Evolutionary conservation across 1,284 basidiomycete genomes (phyloP), one percentile per base, ranked within the genome.

Genomic region (Erythrobasidium hasegawianum): DNA sequence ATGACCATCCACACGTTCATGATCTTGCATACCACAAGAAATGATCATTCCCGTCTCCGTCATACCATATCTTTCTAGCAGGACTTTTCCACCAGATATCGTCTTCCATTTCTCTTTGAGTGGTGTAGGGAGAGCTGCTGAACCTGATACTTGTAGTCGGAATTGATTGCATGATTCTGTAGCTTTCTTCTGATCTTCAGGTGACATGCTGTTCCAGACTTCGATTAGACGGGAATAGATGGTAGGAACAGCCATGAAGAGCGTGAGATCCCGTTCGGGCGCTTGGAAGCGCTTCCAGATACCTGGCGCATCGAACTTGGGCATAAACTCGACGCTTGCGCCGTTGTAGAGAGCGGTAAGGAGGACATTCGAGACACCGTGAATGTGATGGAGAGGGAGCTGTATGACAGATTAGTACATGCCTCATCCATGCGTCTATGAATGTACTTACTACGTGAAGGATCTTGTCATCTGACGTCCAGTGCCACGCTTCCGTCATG

Each of bases 61-160:
- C 77, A 78, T 78, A 11, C 77, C 77, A 59, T 78, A 77, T 41
- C 76, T 70, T 65, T 77, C 76, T 2, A 78, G 67, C 26, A 77
- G 57, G 1, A 75, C 70, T 67, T 74, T 72, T 0, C 77, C 76
- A 14, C 77, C 77, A 22, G 76, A 75, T 20, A 77, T 60, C 16
- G 62, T 47, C 61, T 74, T 72, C 75, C 75, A 77, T 18, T 70
- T 65, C 13, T 70, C 69, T 65, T 78, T 78, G 59, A 76, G 67
- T 56, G 71, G 72, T 24, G 72, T 73, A 5, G 77, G 77, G 38
- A 78, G 59, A 13, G 77, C 75, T 27, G 76, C 77, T 1, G 73
- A 75, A 3, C 77, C 77, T 0, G 76, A 77, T 2, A 77, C 74
- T 64, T 75, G 73, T 9, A 78, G 66, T n/a, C 77, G 65, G 26